Base-by-base conservation (phyloP, 768 basidiomycete species). In the Nevesoporus exiguus region DNA sequence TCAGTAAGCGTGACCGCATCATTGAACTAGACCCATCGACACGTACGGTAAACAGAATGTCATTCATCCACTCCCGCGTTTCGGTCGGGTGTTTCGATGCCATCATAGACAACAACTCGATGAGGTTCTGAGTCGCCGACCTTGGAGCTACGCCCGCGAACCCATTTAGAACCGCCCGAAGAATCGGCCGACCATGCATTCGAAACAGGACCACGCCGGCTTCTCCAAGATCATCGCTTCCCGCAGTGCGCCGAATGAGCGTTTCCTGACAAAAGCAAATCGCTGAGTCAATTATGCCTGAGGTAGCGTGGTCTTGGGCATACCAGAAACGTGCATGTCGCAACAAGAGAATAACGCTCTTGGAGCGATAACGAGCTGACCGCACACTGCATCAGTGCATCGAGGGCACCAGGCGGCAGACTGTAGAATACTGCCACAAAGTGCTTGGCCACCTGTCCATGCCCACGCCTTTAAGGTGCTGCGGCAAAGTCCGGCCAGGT, bases 131-230 rank as follows among this genome's bases (percentile, higher is more conserved):
- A 5, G 87, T 84, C 17, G 82, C 85, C 22, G 90, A 91, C 52
- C 93, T 76, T 0, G 95, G 95, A 2, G 93, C 88, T 3, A 87
- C 80, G 13, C 88, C 85, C 0, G 90, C 94, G 50, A 96, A 90
- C 21, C 90, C 93, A 47, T 78, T 76, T 19, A 98, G 68, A 3
- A 94, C 71, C 0, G 88, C 88, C 15, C 81, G 79, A 70, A 94
- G 81, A 53, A 95, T 81, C 17, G 77, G 61, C 27, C 76, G 79
- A n/a, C 90, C 91, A 47, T 84, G 81, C 31, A 67, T 61, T 22
- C 71, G 70, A 36, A 84, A 73, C 13, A 87, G 66, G 14, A 83
- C 74, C 5, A 75, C 71, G 39, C 82, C 77, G 3, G 83, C 78
- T 2, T 79, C 71, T 2, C 75, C 77, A 11, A 91, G 79, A 27